A percentile compares a stretch with the other conserved stretches of the same genome.
These are phyloP conservation scores for Sclerotinia sclerotiorum DNA, from an alignment of 2,329 filamentous ascomycete genomes.

Conservation along the genomic window DNA sequence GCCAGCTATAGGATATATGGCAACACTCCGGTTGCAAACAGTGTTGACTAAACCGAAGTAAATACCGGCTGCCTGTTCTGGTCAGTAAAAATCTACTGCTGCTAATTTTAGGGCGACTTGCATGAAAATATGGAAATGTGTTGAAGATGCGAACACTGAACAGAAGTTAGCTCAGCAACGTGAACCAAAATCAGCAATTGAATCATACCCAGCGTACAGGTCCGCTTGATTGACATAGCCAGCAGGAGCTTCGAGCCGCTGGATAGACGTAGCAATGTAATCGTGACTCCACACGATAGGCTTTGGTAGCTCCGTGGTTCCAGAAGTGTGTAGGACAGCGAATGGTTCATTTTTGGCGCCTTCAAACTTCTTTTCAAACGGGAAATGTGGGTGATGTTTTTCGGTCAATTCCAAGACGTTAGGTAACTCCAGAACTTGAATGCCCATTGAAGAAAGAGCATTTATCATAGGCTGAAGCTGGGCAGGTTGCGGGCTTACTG, in stretches of 20 bases:
- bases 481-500: too few species aligned
- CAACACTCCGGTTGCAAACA: not conserved
- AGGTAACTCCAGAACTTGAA: too few species aligned
- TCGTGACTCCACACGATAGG: conserved; percentile 17
- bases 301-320: conserved; percentile 16
- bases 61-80: conserved; percentile 1
- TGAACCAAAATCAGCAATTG: too few species aligned
- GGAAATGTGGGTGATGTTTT: too few species aligned
- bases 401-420: too few species aligned
- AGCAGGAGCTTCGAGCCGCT: not conserved
- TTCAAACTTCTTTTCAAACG: too few species aligned
- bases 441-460: too few species aligned
- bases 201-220: conserved; percentile 2
- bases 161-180: not conserved
- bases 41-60: conserved; percentile 9
- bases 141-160: conserved; percentile 14
- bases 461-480: too few species aligned
- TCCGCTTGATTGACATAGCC: conserved; percentile 8
- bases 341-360: too few species aligned
- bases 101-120: not conserved
- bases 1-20: conserved; percentile 7
- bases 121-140: conserved; percentile 18
- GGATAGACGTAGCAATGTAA: not conserved
- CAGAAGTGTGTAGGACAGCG: not conserved
- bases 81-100: not conserved